Percentiles rank a stretch among this genome's conserved stretches.
phyloP scores from a whole-genome alignment of 2,329 filamentous ascomycete species.

The Diaporthe sp. region DNA sequence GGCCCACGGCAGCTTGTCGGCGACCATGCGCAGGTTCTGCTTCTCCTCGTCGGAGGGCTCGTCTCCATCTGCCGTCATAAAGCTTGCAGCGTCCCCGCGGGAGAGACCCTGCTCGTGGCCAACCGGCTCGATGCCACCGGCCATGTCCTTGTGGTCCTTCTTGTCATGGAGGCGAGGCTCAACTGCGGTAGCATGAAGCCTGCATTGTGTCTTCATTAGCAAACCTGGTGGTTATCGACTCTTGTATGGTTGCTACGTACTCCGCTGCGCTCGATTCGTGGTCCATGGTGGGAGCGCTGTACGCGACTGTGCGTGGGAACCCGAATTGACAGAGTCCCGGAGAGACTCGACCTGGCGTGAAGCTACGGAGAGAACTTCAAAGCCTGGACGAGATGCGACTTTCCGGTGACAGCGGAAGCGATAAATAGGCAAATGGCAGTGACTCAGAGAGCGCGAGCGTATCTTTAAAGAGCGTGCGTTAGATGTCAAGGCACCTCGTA shows the following conservation, averaged over 20 bases:
- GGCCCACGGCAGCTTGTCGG: conserved; percentile 41
- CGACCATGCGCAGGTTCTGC: conserved; percentile 39
- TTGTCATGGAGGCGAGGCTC: conserved; percentile 30
- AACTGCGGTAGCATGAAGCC: conserved; percentile 37
- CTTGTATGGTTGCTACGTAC: background rate
- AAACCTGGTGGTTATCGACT: background rate
- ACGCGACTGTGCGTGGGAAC: background rate
- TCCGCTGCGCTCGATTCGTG: conserved; percentile 39
- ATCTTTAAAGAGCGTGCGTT: background rate
- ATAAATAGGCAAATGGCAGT: background rate
- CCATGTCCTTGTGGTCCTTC: conserved; percentile 40
- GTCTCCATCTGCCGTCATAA: conserved; percentile 34
- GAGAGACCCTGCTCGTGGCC: background rate
- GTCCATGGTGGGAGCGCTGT: conserved; percentile 32
- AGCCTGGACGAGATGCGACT: background rate
- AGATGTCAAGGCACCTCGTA: background rate
- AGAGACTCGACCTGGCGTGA: background rate
- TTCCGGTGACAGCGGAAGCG: background rate
- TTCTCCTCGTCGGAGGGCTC: conserved; percentile 40
- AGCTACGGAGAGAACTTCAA: background rate
- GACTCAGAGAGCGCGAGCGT: background rate
- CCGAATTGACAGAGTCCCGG: background rate
- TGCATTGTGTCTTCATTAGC: background rate
- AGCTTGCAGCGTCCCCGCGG: background rate
- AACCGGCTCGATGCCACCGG: conserved; percentile 35